Evolutionary conservation across 495 filamentous ascomycete species (phyloP).

Genomic region (Bombardia bombarda): DNA sequence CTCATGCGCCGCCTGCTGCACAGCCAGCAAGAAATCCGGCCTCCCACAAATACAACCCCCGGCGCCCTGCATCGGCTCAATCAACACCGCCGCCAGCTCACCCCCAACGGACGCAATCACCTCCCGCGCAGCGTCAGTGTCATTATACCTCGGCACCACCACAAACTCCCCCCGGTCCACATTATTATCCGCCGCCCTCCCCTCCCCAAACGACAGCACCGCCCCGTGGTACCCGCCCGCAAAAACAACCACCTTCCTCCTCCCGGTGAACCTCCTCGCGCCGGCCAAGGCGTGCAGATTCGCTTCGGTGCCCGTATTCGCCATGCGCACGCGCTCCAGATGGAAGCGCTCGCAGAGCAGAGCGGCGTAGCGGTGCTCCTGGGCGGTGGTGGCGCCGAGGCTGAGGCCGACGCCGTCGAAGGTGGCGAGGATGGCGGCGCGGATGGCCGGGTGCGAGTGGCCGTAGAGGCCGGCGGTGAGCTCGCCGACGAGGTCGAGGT

Average conservation of each 20-base stretch:
- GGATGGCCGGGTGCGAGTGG: slow-evolving; percentile 41
- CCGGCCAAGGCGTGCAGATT: slow-evolving; percentile 40
- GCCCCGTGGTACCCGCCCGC: slow-evolving; percentile 50
- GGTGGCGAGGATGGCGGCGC: slow-evolving; percentile 26
- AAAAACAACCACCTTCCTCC: slow-evolving; percentile 41
- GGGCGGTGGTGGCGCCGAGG: slow-evolving; percentile 31
- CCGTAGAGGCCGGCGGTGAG: slow-evolving; percentile 47
- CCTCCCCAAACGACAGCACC: slow-evolving; percentile 27
- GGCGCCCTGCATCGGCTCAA: slow-evolving; percentile 52
- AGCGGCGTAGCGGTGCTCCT: slow-evolving; percentile 32
- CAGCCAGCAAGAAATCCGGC: slow-evolving; percentile 33
- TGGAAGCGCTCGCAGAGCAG: slow-evolving; percentile 34
- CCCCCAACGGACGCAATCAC: slow-evolving; percentile 18
- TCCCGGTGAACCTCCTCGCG: slow-evolving; percentile 32
- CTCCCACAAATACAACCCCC: slow-evolving; percentile 43
- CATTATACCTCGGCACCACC: slow-evolving; percentile 41
- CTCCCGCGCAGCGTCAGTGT: slow-evolving; percentile 28
- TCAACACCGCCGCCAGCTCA: slow-evolving; percentile 45
- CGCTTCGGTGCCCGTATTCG: slow-evolving; percentile 48
- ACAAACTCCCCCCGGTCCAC: slow-evolving; percentile 39
- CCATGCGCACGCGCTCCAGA: slow-evolving; percentile 39
- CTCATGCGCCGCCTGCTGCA: slow-evolving; percentile 23
- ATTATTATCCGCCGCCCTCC: slow-evolving; percentile 12
- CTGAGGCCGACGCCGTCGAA: slow-evolving; percentile 30
- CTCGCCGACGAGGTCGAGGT: slow-evolving; percentile 45